A percentile compares a stretch with the other conserved stretches of the same genome.
Evolutionary conservation across 2,329 filamentous ascomycete genomes (phyloP).

Genomic region (Paracamarosporium sp.): DNA sequence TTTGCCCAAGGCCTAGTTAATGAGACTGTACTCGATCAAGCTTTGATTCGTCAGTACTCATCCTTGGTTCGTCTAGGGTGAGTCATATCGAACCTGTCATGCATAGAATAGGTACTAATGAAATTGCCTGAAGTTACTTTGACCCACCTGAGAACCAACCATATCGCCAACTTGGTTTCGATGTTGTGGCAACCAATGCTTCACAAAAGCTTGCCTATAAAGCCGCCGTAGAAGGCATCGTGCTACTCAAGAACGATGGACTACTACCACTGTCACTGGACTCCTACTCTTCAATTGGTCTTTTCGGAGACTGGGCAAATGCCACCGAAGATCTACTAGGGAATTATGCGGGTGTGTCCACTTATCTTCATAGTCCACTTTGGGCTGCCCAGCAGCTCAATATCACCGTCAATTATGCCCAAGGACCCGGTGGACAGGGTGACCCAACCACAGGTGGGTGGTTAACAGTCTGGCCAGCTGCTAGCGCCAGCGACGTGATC

Average conservation of each 20-base stretch:
- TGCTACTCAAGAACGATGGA: constrained; percentile 61
- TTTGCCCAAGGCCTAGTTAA: constrained; percentile 32
- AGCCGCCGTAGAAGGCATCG: constrained; percentile 58
- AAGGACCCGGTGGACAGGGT: constrained; percentile 30
- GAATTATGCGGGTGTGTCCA: constrained; percentile 64
- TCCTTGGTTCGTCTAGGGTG: constrained; percentile 61
- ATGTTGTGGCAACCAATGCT: constrained; percentile 51
- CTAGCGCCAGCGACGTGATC: constrained; percentile 49
- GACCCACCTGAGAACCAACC: constrained; percentile 47
- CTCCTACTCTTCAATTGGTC: constrained; percentile 55
- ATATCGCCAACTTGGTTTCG: constrained; percentile 29
- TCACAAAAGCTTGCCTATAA: constrained; percentile 63
- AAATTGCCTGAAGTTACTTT: constrained; percentile 19
- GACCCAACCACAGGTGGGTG: constrained; percentile 36
- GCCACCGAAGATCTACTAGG: constrained; percentile 63
- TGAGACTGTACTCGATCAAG: constrained; percentile 56
- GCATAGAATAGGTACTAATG: constrained; percentile 42
- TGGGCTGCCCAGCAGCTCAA: constrained; percentile 58
- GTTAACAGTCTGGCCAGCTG: constrained; percentile 26
- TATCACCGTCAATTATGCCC: constrained; percentile 42
- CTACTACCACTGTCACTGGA: constrained; percentile 52
- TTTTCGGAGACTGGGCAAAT: constrained; percentile 68
- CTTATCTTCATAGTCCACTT: constrained; percentile 62
- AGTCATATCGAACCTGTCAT: not conserved
- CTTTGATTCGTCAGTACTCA: constrained; percentile 61